phyloP scores from a whole-genome alignment of 2,329 filamentous ascomycete genomes.

The Neonectria coccinea region DNA sequence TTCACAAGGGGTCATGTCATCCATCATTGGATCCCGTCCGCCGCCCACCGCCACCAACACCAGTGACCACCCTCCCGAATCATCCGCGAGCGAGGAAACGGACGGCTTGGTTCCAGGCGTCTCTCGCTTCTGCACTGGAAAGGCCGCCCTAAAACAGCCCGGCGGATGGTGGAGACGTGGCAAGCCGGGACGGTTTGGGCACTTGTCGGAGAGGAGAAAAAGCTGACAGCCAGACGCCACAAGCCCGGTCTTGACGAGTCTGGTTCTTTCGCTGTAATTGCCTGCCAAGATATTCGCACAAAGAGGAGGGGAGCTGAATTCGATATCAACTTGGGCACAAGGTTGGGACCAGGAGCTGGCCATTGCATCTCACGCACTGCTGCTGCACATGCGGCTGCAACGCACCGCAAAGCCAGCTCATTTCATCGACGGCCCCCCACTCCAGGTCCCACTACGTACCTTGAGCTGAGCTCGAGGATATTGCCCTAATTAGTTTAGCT shows the following conservation, averaged over 20 bases:
- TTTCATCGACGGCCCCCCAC: constrained; percentile 35
- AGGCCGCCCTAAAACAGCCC: not conserved
- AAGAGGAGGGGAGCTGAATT: not conserved
- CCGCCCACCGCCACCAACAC: not conserved
- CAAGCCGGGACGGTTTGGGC: constrained; percentile 2
- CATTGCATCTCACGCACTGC: constrained; percentile 23
- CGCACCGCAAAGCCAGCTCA: constrained; percentile 38
- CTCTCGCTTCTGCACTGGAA: constrained; percentile 1
- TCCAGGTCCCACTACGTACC: constrained; percentile 30
- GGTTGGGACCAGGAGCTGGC: constrained; percentile 18
- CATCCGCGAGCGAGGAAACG: constrained; percentile 1
- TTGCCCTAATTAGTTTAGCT: constrained; percentile 36
- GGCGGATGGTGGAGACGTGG: not conserved
- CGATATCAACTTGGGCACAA: constrained; percentile 21
- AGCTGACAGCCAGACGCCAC: constrained; percentile 10
- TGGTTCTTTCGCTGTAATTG: not conserved
- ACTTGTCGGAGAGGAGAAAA: constrained; percentile 2
- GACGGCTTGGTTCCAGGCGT: not conserved
- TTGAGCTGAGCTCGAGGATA: constrained; percentile 18
- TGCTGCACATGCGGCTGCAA: constrained; percentile 30
- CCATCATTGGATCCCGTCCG: not conserved
- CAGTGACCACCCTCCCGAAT: constrained; percentile 3
- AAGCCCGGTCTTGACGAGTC: not conserved
- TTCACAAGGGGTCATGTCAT: not conserved
- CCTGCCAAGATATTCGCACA: not conserved